Base-by-base conservation (phyloP, 2,329 filamentous ascomycete species). In the Alternaria gaisen region DNA sequence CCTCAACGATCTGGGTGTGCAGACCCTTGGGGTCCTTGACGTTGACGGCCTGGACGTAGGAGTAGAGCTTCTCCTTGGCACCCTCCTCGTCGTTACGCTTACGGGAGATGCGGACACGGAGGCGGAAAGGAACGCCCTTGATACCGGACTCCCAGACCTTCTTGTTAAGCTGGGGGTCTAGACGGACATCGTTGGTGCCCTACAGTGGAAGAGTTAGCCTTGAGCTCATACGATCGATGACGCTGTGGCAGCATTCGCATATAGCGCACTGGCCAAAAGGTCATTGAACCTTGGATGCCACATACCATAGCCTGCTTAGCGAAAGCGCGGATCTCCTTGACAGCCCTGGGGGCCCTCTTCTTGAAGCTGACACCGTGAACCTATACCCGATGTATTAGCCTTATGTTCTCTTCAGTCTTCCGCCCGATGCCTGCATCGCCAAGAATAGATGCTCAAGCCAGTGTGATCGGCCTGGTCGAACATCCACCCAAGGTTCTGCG, bases 11-110 rank as follows among this genome's bases (percentile, higher is more conserved):
- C 77, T 91, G 89, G 75, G 95, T 99, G 81, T 91, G 89, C 77
- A 99, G 91, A 83, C 95, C 94, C 92, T 97, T 98, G 84, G 93
- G 90, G 86, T 97, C 91, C 92, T 98, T 97, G 82, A 98, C 94
- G 85, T 97, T 97, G 83, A 99, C 95, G 77, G 95, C 95, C 90
- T 99, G 94, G 77, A 99, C 95, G 86, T 97, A 97, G 84, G 91
- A 95, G 91, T 98, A 99, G 74, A 99, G 90, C 89, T 96, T 97
- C 90, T 99, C 93, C 88, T 97, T 97, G 83, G 96, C 95, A 79
- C 92, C 93, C 87, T 99, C 95, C 88, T 98, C 95, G 84, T 99
- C 95, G 87, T 99, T 99, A 90, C 95, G 93, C 90, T 97, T 96
- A 85, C 95, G 93, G 81, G 93, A 97, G 86, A 99, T 97, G 86